Percentiles rank a stretch among this genome's conserved stretches.
These are phyloP conservation scores for Telopea speciosissima DNA, from an alignment of 177 flowering plant genomes.

Conservation along the genomic window DNA sequence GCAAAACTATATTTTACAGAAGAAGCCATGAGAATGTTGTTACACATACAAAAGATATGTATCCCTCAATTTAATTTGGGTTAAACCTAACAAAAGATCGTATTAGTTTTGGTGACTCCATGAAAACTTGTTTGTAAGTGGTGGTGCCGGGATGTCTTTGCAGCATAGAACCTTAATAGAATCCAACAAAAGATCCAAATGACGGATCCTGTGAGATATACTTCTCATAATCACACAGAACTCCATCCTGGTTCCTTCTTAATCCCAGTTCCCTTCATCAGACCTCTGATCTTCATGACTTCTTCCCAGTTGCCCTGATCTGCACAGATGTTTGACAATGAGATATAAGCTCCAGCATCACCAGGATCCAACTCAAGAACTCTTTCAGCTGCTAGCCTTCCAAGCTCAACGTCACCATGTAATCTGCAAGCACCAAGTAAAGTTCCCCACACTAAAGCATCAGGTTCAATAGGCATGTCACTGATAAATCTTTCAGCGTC, in stretches of 20 bases:
- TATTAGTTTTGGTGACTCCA: neutral
- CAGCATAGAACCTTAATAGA: neutral
- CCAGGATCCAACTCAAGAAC: neutral
- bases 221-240: neutral
- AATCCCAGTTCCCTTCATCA: neutral
- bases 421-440: neutral
- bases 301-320: conserved; percentile 2
- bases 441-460: neutral
- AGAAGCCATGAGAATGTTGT: neutral
- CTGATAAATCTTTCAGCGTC: neutral
- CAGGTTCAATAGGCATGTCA: neutral
- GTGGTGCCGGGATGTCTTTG: neutral
- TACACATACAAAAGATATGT: neutral
- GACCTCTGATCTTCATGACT: conserved; percentile 3
- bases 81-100: neutral
- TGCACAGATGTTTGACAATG: neutral
- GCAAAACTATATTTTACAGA: neutral
- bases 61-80: neutral
- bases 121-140: neutral
- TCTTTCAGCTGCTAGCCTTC: neutral
- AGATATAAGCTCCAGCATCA: conserved; percentile 2
- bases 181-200: neutral
- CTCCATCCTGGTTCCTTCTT: neutral
- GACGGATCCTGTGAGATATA: neutral
- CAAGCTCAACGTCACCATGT: conserved; percentile 3